Evolutionary conservation across 495 filamentous ascomycete species (phyloP), one percentile per base, ranked within the genome.

Genomic region (Baudoinia panamericana): DNA sequence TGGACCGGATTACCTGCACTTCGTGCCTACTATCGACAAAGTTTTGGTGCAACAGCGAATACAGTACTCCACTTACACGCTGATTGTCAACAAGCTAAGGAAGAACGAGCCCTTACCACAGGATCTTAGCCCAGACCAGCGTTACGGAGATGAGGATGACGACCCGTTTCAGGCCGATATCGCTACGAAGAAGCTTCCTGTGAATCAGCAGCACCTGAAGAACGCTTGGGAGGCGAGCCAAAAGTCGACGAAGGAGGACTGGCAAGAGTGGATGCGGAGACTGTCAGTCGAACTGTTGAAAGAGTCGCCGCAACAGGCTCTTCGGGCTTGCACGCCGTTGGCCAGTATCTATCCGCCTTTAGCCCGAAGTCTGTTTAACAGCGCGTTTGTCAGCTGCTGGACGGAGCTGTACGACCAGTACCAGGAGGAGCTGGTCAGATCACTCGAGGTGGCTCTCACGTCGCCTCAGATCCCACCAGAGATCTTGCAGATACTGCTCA

Each of bases 371-470:
- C 66, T 99, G 6, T 99, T 99, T 67, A 99, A 99, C 56, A 86
- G 87, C 30, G 92, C 90, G 0, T 99, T 99, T 53, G 86, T 95
- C 3, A 96, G 90, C 1, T 99, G 90, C 60, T 99, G 90, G 87
- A 92, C 90, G 36, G 90, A 96, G 56, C 66, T 99, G 0, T 96
- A 90, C 56, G 84, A 92, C 38, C 82, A 87, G 43, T 95, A 90
- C 53, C 75, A 93, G 59, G 88, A 96, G 52, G 92, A 96, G 53
- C 68, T 96, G 29, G 84, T 99, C 28, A 77, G 80, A 26, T 93
- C 92, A 17, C 90, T 99, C 35, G 90, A 99, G 56, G 87, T 78
- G 37, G 93, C 92, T 0, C 78, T 99, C 46, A 84, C 82, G 31
- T 93, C 87, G 2, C 76, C 84, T 16, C 80, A 93, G 44, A 92